Evolutionary conservation across 768 basidiomycete species (phyloP), one percentile per base, ranked within the genome.

Genomic region (Neoboletus brunneissimus): DNA sequence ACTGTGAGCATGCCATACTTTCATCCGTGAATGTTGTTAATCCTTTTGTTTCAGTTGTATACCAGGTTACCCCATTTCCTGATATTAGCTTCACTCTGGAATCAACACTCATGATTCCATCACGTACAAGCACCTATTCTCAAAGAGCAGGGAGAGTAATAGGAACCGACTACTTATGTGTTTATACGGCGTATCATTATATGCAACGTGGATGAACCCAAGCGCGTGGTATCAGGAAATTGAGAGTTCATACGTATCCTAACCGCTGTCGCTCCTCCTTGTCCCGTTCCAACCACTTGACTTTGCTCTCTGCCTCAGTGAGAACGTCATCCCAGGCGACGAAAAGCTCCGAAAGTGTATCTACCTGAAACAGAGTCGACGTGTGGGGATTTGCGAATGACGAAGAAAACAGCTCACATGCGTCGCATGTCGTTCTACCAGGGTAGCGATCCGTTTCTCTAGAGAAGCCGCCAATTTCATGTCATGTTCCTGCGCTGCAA

Each of bases 271-370:
- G 77, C 66, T 88, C 87, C 13, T 76, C 78, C 57, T 76, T 78
- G 42, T 86, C 83, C 54, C 79, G 80, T 65, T 91, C 88, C 52
- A 89, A 64, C 37, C 72, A 76, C 27, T 72, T 72, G 7, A 85
- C 70, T 50, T 81, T 81, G 53, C 81, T 79, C 66, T 92, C 90
- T 5, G 84, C 80, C 44, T 82, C 83, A n/a, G 79, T 77, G 11
- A 92, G 70, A 1, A 85, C 79, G 55, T 92, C 89, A 60, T 93
- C 89, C 91, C 91, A 94, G 15, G 81, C 82, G 8, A 94, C 87
- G 57, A 94, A 93, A 22, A 93, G 75, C 60, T 92, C 90, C 13
- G 91, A 93, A 1, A 93, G 76, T 2, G 84, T 81, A 64, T 91
- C 91, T 10, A 91, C 85, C 91, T 92, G 43, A 12, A 37, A 37